Conservation (phyloP, 345 rosid genomes). For the Mercurialis annua region DNA sequence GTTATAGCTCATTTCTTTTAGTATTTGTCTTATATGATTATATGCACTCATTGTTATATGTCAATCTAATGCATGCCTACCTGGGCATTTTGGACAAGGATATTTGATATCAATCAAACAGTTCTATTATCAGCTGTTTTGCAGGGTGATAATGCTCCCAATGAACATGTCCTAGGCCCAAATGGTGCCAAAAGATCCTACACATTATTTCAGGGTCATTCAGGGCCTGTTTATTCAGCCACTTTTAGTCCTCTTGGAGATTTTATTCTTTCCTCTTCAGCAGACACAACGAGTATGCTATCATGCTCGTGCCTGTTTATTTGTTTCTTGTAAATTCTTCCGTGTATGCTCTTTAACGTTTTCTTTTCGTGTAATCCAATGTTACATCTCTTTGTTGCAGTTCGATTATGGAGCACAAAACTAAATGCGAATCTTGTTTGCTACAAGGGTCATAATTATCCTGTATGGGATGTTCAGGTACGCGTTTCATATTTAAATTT, state of each 20-base stretch:
- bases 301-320: not conserved
- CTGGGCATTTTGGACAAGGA: conserved; percentile 3
- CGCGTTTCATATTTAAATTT: conserved; percentile 4
- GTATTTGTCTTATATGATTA: not conserved
- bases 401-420: conserved; percentile 93
- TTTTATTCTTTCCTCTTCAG: conserved; percentile 86
- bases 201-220: conserved; percentile 79
- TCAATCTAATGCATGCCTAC: not conserved
- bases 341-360: not conserved
- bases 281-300: conserved; percentile 78
- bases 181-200: conserved; percentile 60
- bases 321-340: not conserved
- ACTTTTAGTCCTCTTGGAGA: conserved; percentile 88
- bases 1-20: not conserved
- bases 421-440: conserved; percentile 95
- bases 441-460: conserved; percentile 98
- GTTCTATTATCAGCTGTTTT: conserved; percentile 49
- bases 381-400: conserved; percentile 35
- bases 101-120: conserved; percentile 15
- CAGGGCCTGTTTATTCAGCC: conserved; percentile 92
- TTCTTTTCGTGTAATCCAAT: not conserved
- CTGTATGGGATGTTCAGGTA: conserved; percentile 99
- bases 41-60: not conserved
- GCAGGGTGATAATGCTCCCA: conserved; percentile 56
- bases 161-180: conserved; percentile 43